These are phyloP conservation scores for Solanum verrucosum DNA, from an alignment of 257 asterid species.

Conservation along the genomic window DNA sequence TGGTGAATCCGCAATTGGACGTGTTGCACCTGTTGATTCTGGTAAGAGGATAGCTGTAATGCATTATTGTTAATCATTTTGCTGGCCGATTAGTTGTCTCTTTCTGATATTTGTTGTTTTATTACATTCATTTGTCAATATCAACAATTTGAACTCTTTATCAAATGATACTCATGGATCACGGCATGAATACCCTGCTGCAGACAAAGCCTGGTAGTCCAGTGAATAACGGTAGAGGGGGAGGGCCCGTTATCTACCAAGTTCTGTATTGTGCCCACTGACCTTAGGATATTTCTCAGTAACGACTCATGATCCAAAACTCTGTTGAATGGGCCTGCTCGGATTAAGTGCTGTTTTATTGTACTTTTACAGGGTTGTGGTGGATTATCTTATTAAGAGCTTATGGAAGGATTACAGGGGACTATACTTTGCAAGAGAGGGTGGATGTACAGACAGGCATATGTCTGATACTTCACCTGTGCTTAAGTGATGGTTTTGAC, in stretches of 20 bases:
- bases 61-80: neutral
- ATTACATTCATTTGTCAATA: neutral
- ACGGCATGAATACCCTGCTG: neutral
- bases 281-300: neutral
- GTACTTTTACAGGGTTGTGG: slow-evolving; percentile 49
- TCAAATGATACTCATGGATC: neutral
- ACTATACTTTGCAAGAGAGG: slow-evolving; percentile 61
- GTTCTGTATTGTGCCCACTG: neutral
- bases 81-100: neutral
- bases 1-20: slow-evolving; percentile 83
- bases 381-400: slow-evolving; percentile 79
- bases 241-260: neutral
- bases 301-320: neutral
- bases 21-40: slow-evolving; percentile 88
- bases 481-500: slow-evolving; percentile 65
- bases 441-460: slow-evolving; percentile 80
- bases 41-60: slow-evolving; percentile 25
- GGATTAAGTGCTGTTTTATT: neutral
- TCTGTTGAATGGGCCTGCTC: neutral
- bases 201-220: neutral
- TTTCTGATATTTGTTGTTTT: neutral
- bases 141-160: neutral
- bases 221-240: neutral
- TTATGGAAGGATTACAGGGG: slow-evolving; percentile 73
- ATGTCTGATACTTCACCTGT: slow-evolving; percentile 43